These are phyloP conservation scores for Leishmania amazonensis DNA, from an alignment of 208 protist species.

Conservation along the genomic window DNA sequence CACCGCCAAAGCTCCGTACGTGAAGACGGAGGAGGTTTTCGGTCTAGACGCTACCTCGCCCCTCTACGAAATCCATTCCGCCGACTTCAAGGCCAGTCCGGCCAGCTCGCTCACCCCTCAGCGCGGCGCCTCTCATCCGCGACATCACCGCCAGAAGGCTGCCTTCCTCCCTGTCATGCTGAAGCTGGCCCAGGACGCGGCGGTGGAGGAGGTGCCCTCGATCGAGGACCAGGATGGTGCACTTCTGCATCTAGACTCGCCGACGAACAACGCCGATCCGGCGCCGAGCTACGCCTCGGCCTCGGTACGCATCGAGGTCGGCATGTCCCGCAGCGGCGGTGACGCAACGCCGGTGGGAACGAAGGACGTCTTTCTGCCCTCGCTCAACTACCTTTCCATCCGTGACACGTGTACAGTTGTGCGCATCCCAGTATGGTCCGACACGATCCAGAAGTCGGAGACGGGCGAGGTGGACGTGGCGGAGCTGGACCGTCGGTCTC, in stretches of 20 bases:
- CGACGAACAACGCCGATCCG: slow-evolving; percentile 17
- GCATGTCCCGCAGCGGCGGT: slow-evolving; percentile 28
- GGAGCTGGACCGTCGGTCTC: slow-evolving; percentile 6
- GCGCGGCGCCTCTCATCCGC: slow-evolving; percentile 1
- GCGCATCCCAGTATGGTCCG: slow-evolving; percentile 36
- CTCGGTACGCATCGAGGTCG: slow-evolving; percentile 37
- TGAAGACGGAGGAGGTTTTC: slow-evolving; percentile 45
- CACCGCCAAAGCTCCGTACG: slow-evolving; percentile 30
- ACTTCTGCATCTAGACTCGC: slow-evolving; percentile 9
- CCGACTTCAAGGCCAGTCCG: background rate
- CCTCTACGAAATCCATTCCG: slow-evolving; percentile 29
- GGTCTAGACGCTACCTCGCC: slow-evolving; percentile 43
- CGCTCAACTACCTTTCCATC: slow-evolving; percentile 37
- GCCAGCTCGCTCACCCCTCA: background rate
- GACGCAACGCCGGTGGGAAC: slow-evolving; percentile 17
- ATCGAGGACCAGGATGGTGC: slow-evolving; percentile 22
- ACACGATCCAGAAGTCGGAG: slow-evolving; percentile 15
- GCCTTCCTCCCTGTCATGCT: slow-evolving; percentile 68
- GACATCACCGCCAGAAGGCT: slow-evolving; percentile 29
- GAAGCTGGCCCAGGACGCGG: slow-evolving; percentile 39
- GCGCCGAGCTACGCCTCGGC: slow-evolving; percentile 29
- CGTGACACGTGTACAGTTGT: slow-evolving; percentile 55
- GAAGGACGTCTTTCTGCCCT: slow-evolving; percentile 43
- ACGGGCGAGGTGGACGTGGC: slow-evolving; percentile 12
- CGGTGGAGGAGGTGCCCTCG: slow-evolving; percentile 22